Evolutionary conservation across 2,329 filamentous ascomycete genomes (phyloP).

Genomic region (Nothomitra cinnamomea): DNA sequence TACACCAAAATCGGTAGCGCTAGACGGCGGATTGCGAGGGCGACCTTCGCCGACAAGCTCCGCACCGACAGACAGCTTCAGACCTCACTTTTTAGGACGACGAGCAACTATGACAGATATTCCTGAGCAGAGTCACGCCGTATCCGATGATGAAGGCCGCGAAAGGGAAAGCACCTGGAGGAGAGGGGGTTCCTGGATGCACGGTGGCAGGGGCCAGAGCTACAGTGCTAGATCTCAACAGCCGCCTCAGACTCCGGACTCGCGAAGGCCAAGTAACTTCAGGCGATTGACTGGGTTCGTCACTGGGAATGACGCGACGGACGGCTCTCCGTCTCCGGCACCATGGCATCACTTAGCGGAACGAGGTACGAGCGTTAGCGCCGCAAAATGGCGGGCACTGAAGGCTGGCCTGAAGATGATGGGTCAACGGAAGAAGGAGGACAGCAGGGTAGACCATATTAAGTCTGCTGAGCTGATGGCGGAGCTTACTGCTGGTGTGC

Average conservation of each 20-base stretch:
- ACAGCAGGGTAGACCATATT: constrained; percentile 72
- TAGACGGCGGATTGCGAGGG: background rate
- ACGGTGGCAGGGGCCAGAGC: constrained; percentile 25
- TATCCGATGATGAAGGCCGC: constrained; percentile 61
- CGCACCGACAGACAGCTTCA: constrained; percentile 26
- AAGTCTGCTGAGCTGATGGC: constrained; percentile 96
- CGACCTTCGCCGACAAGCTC: background rate
- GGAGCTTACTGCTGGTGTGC: constrained; percentile 79
- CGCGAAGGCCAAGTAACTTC: constrained; percentile 43
- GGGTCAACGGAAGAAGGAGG: constrained; percentile 62
- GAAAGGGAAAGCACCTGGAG: constrained; percentile 39
- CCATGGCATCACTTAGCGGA: constrained; percentile 32
- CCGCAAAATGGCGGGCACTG: constrained; percentile 80
- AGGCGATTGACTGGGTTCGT: constrained; percentile 47
- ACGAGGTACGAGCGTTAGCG: constrained; percentile 51
- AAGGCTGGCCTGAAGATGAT: constrained; percentile 75
- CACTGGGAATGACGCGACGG: constrained; percentile 41
- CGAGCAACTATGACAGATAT: constrained; percentile 49
- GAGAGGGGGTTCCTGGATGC: constrained; percentile 42
- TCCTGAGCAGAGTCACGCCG: constrained; percentile 38
- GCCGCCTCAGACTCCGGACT: constrained; percentile 32
- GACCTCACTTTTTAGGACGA: constrained; percentile 37
- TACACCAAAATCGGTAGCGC: constrained; percentile 34
- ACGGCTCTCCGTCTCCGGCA: constrained; percentile 27
- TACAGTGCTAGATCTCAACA: constrained; percentile 28